phyloP scores from a whole-genome alignment of 1,139 yeast genomes.

The Debaryomycetaceae sp. region DNA sequence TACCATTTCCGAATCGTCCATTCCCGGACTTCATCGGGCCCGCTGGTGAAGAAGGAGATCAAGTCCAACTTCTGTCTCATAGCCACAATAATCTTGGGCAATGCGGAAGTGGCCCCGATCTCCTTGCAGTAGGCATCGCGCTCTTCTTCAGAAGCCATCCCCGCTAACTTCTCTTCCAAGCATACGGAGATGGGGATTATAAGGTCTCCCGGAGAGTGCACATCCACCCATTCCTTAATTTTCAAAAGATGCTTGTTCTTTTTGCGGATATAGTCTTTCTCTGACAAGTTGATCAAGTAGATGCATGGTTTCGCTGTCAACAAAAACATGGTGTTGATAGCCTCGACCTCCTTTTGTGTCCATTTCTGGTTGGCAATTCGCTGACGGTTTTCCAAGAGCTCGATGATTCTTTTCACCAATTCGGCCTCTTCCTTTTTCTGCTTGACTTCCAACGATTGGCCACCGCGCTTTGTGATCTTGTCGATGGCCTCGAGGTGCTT shows the following conservation, averaged over 20 bases:
- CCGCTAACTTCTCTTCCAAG: slow-evolving; percentile 86
- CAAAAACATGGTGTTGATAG: slow-evolving; percentile 75
- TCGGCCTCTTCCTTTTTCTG: slow-evolving; percentile 88
- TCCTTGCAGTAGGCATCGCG: slow-evolving; percentile 83
- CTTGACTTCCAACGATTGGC: slow-evolving; percentile 91
- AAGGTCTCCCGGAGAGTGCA: slow-evolving; percentile 85
- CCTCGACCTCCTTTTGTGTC: slow-evolving; percentile 84
- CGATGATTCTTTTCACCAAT: slow-evolving; percentile 67
- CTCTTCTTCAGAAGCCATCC: slow-evolving; percentile 84
- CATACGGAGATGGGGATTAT: slow-evolving; percentile 91
- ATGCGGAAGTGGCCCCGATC: slow-evolving; percentile 73
- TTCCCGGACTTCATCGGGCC: slow-evolving; percentile 80
- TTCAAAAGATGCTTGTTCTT: slow-evolving; percentile 88
- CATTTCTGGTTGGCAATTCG: slow-evolving; percentile 88
- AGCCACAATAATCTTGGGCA: slow-evolving; percentile 76
- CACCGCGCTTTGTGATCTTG: slow-evolving; percentile 86
- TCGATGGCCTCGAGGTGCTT: slow-evolving; percentile 83
- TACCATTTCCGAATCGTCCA: slow-evolving; percentile 83
- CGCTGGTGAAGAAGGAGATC: slow-evolving; percentile 77
- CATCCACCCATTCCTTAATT: slow-evolving; percentile 96
- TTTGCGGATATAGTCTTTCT: slow-evolving; percentile 90
- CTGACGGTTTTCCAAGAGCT: slow-evolving; percentile 68
- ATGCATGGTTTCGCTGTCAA: slow-evolving; percentile 95
- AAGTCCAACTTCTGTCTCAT: slow-evolving; percentile 79
- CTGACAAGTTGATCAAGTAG: slow-evolving; percentile 87